Base-by-base conservation (phyloP, 1,284 basidiomycete genomes). In the Lentinus polychrous region DNA sequence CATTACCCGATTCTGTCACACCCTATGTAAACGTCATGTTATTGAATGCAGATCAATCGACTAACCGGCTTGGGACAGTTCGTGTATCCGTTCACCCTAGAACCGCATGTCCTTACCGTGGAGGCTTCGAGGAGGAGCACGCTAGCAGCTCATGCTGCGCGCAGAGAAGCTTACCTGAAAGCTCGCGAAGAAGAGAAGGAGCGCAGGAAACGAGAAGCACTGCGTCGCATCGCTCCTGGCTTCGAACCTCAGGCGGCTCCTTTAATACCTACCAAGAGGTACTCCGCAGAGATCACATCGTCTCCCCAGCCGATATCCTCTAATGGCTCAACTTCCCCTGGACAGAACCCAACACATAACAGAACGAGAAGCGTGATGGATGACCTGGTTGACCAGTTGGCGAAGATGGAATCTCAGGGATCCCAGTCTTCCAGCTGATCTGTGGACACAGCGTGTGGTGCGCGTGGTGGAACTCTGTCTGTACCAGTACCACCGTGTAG, bases 21-120 rank as follows among this genome's bases (percentile, higher is more conserved):
- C 79, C 87, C 55, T 96, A 95, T 61, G 93, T 93, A 64, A 61
- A 86, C 66, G 2, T 24, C 41, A 20, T 32, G n/a, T 43, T n/a
- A n/a, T 31, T 18, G 18, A 20, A n/a, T n/a, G n/a, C n/a, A n/a
- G n/a, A n/a, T n/a, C n/a, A n/a, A n/a, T n/a, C n/a, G 10, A 34
- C 37, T 38, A 7, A 14, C 39, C 22, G 18, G 18, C 18, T 42
- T 46, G 23, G 31, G 22, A 11, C 41, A 96, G 93, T 95, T 95
- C 58, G 93, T 89, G 33, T 95, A 96, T 60, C 93, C 93, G 2
- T 94, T 91, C 71, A 88, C 91, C 0, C 76, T 96, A 46, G 93
- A 96, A 60, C 79, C 84, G 0, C 92, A 94, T 60, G 74, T 92
- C 54, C 63, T 94, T 48, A 77, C 81, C 1, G 66, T 90, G 44